A percentile compares a stretch with the other conserved stretches of the same genome.
Evolutionary conservation across 2,329 filamentous ascomycete species (phyloP).

Genomic region (Colletotrichum sp.): DNA sequence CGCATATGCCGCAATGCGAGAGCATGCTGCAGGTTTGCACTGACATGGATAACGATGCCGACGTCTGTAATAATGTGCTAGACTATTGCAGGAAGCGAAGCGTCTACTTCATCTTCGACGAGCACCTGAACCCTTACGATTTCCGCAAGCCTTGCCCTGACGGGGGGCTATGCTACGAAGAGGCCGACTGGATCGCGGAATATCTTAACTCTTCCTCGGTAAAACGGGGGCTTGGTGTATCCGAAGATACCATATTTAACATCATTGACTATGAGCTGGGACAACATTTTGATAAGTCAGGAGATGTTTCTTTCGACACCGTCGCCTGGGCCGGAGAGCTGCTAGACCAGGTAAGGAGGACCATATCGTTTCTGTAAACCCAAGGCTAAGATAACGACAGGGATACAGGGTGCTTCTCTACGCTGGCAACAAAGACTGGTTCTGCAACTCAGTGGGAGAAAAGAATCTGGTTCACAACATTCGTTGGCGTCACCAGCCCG

Average conservation of each 20-base stretch:
- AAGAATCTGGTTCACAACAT: not conserved
- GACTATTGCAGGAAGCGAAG: not conserved
- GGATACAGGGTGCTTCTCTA: not conserved
- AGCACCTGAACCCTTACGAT: not conserved
- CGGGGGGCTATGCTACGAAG: not conserved
- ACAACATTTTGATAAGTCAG: not conserved
- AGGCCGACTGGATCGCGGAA: not conserved
- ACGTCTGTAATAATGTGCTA: not conserved
- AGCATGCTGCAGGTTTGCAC: not conserved
- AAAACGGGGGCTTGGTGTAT: not conserved
- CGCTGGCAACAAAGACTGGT: conserved; percentile 2
- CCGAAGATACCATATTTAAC: not conserved
- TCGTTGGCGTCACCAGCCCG: not conserved
- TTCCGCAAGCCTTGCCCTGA: not conserved
- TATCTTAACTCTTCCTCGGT: not conserved
- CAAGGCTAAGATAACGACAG: not conserved
- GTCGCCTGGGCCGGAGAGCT: not conserved
- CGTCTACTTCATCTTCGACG: not conserved
- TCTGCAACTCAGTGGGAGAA: not conserved
- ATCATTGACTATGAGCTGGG: not conserved
- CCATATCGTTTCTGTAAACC: not conserved
- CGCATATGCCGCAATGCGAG: not conserved
- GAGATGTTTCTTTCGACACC: not conserved
- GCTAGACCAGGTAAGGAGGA: not conserved
- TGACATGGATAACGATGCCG: not conserved